A percentile compares a stretch with the other conserved stretches of the same genome.
Evolutionary conservation across 2,329 filamentous ascomycete species (phyloP).

Genomic region (Blastomyces percursus): DNA sequence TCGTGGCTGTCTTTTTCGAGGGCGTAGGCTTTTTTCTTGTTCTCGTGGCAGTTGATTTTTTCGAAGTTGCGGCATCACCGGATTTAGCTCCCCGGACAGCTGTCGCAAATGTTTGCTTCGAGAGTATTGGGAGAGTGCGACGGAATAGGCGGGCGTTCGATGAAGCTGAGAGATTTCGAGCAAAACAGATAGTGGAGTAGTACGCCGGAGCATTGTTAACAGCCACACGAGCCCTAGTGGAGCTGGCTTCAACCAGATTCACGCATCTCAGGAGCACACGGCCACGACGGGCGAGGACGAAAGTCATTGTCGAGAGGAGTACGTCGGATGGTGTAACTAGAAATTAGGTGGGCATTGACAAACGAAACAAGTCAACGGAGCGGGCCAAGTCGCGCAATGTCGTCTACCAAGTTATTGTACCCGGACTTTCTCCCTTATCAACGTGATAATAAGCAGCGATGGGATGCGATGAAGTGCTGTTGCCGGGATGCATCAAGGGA

Average conservation of each 20-base stretch:
- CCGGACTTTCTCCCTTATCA: neutral
- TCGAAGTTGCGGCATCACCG: slow-evolving; percentile 9
- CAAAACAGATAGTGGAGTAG: neutral
- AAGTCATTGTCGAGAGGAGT: slow-evolving; percentile 21
- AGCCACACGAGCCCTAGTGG: neutral
- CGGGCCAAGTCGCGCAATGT: neutral
- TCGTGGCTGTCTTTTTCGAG: slow-evolving; percentile 19
- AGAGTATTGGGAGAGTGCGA: slow-evolving; percentile 15
- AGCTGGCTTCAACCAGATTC: neutral
- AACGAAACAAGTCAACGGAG: neutral
- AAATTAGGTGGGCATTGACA: neutral
- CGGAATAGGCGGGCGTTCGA: slow-evolving; percentile 9
- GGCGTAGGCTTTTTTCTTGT: slow-evolving; percentile 14
- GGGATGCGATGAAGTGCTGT: neutral
- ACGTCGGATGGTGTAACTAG: neutral
- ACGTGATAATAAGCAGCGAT: neutral
- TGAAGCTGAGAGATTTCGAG: neutral
- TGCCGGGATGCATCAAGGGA: slow-evolving; percentile 2
- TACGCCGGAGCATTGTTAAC: neutral
- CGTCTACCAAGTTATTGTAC: neutral
- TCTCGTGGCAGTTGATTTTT: slow-evolving; percentile 13
- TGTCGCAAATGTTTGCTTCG: slow-evolving; percentile 25
- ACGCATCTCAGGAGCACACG: slow-evolving; percentile 18
- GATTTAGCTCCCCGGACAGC: slow-evolving; percentile 17
- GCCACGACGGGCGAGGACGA: slow-evolving; percentile 23